A percentile compares a stretch with the other conserved stretches of the same genome.
These are phyloP conservation scores for Hanseniaspora guilliermondii DNA, from an alignment of 805 yeast species.

Conservation along the genomic window DNA sequence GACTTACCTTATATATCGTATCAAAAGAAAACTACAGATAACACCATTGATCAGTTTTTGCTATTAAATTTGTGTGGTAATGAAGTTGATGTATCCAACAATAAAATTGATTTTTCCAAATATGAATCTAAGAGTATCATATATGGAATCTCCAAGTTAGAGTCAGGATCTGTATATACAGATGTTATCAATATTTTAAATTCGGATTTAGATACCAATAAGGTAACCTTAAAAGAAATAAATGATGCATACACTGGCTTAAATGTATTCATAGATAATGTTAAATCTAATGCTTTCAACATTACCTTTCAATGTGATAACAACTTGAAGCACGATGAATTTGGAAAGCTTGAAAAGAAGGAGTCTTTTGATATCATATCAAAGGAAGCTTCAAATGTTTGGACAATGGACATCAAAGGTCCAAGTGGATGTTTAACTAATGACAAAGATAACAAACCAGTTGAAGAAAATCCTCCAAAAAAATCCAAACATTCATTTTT, in stretches of 20 bases:
- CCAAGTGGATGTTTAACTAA: slow-evolving; percentile 35
- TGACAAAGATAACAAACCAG: slow-evolving; percentile 20
- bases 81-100: slow-evolving; percentile 5
- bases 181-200: slow-evolving; percentile 2
- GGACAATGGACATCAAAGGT: slow-evolving; percentile 25
- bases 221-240: background rate
- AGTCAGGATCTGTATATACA: background rate
- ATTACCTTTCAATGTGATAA: slow-evolving; percentile 39
- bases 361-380: slow-evolving; percentile 11
- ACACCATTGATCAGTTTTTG: background rate
- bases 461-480: slow-evolving; percentile 15
- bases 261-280: background rate
- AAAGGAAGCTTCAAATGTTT: slow-evolving; percentile 19
- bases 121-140: slow-evolving; percentile 1
- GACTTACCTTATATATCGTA: background rate
- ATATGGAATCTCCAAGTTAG: background rate
- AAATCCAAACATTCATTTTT: slow-evolving; percentile 33
- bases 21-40: background rate
- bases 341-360: background rate
- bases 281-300: slow-evolving; percentile 33
- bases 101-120: background rate
- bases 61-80: slow-evolving; percentile 9
- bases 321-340: slow-evolving; percentile 26
- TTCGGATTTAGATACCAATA: background rate
- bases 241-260: slow-evolving; percentile 1